phyloP scores from a whole-genome alignment of 495 filamentous ascomycete genomes.

The Trichoderma parareesei region DNA sequence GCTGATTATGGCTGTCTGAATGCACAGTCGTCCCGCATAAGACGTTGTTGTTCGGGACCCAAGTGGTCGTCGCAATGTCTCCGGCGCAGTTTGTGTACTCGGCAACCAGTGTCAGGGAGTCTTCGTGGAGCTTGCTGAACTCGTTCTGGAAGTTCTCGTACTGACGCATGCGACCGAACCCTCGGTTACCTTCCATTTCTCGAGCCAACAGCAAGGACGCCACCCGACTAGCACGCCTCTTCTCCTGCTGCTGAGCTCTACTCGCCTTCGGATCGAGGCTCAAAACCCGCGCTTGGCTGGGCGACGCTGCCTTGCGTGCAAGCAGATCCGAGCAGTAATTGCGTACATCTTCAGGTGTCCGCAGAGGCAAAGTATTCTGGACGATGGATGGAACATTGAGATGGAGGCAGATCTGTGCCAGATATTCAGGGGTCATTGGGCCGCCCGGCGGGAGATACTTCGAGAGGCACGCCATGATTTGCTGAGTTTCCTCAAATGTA shows the following conservation, averaged over 20 bases:
- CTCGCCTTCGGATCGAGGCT: constrained; percentile 20
- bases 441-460: not conserved
- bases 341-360: constrained; percentile 20
- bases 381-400: not conserved
- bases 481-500: constrained; percentile 43
- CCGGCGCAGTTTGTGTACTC: constrained; percentile 50
- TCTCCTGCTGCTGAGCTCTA: not conserved
- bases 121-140: constrained; percentile 34
- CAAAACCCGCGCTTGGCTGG: constrained; percentile 16
- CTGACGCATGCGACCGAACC: constrained; percentile 22
- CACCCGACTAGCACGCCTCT: constrained; percentile 17
- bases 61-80: constrained; percentile 50
- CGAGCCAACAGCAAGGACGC: constrained; percentile 31
- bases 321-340: constrained; percentile 30
- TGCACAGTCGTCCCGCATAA: constrained; percentile 64
- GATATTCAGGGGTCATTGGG: not conserved
- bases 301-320: not conserved
- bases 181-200: constrained; percentile 29
- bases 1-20: constrained; percentile 66
- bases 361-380: constrained; percentile 3
- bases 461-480: not conserved
- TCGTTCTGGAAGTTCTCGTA: constrained; percentile 31
- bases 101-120: constrained; percentile 32
- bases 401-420: constrained; percentile 11
- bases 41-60: constrained; percentile 44